Percentiles rank a stretch among this genome's conserved stretches.
phyloP scores from a whole-genome alignment of 2,329 filamentous ascomycete genomes.

The Shiraia sp. region DNA sequence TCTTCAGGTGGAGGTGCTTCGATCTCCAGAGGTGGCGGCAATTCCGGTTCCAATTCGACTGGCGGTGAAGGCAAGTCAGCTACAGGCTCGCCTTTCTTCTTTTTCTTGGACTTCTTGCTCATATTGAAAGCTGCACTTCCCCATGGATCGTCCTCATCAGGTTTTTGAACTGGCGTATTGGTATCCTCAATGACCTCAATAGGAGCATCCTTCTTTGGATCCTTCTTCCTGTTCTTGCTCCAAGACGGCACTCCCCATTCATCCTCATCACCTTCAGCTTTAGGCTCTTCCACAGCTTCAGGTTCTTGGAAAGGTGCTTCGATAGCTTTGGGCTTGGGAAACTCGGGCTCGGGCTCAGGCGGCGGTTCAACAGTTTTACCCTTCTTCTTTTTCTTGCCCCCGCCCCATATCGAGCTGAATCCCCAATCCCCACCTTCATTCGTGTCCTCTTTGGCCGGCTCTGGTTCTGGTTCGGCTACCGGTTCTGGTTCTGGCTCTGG shows the following conservation, averaged over 20 bases:
- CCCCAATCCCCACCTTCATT: constrained; percentile 41
- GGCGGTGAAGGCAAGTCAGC: constrained; percentile 54
- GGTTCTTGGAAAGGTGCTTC: constrained; percentile 46
- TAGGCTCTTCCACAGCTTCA: constrained; percentile 56
- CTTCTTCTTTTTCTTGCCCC: constrained; percentile 54
- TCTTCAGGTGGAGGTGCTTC: constrained; percentile 40
- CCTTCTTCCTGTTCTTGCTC: constrained; percentile 52
- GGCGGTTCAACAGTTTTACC: constrained; percentile 42
- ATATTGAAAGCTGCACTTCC: constrained; percentile 44
- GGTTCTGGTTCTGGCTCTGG: constrained; percentile 31
- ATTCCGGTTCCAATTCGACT: constrained; percentile 43
- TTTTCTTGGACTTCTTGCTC: constrained; percentile 60
- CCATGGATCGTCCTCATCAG: constrained; percentile 48
- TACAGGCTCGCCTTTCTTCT: constrained; percentile 56
- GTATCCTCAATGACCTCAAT: constrained; percentile 47
- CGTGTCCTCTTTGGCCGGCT: constrained; percentile 27
- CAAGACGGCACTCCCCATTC: constrained; percentile 63
- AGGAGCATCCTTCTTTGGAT: constrained; percentile 44
- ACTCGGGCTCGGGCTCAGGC: constrained; percentile 27
- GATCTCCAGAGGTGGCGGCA: constrained; percentile 59
- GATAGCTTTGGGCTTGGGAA: constrained; percentile 7
- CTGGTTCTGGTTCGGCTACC: constrained; percentile 30
- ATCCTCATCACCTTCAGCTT: constrained; percentile 52
- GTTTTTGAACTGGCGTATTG: constrained; percentile 47
- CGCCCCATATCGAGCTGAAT: constrained; percentile 45